Conservation (phyloP, 2,329 filamentous ascomycete species). For the Aspergillus sp. region DNA sequence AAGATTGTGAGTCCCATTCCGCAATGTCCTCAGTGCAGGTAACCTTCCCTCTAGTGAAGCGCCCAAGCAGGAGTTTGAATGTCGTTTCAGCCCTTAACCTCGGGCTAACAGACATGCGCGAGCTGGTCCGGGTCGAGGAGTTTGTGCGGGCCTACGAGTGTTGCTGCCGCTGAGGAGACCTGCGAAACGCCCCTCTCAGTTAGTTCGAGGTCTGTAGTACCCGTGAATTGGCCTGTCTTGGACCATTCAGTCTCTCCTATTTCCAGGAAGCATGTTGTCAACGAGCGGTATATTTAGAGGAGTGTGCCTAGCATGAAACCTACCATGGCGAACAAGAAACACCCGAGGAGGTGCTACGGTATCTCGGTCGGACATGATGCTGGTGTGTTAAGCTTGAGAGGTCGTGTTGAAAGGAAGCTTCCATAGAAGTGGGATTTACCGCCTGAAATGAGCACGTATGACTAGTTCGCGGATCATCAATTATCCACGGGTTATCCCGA, state of each 20-base stretch:
- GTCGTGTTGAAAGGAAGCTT: too few relatives aligned
- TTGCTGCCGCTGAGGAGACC: not conserved
- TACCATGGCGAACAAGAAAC: slow-evolving; percentile 1
- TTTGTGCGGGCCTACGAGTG: not conserved
- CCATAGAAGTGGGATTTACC: too few relatives aligned
- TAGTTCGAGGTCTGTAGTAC: slow-evolving; percentile 64
- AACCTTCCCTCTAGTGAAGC: not conserved
- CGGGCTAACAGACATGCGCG: not conserved
- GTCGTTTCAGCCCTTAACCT: not conserved
- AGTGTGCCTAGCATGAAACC: not conserved
- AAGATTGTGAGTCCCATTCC: slow-evolving; percentile 6
- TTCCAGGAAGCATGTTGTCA: too few relatives aligned
- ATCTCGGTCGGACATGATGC: not conserved
- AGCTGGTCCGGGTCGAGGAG: not conserved
- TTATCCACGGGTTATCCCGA: too few relatives aligned
- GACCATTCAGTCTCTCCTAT: slow-evolving; percentile 18
- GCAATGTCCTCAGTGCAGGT: not conserved
- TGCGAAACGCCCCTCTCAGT: not conserved
- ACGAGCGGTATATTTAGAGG: not conserved
- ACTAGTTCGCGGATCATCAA: too few relatives aligned
- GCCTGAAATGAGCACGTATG: too few relatives aligned
- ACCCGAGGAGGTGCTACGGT: not conserved
- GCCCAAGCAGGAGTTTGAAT: not conserved
- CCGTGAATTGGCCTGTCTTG: slow-evolving; percentile 53
- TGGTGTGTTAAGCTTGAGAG: too few relatives aligned